phyloP scores from a whole-genome alignment of 1,139 yeast genomes.

The Kodamaea sp. region DNA sequence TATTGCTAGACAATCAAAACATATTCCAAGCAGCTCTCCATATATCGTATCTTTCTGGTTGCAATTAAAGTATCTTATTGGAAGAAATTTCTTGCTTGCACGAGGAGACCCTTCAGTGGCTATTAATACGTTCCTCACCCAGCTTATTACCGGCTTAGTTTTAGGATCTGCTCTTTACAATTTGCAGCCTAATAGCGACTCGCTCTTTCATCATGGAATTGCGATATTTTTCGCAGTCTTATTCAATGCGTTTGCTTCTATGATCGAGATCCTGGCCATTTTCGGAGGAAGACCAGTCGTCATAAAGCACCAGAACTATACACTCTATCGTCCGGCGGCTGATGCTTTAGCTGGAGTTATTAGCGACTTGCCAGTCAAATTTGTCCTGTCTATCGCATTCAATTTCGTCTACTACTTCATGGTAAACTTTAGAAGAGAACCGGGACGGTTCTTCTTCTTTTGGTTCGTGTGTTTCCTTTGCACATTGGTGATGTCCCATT shows the following conservation, averaged over 20 bases:
- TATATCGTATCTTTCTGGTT: conserved; percentile 64
- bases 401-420: conserved; percentile 66
- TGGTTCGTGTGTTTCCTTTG: conserved; percentile 53
- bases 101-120: conserved; percentile 69
- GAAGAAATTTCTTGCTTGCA: conserved; percentile 63
- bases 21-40: conserved; percentile 54
- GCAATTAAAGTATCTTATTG: conserved; percentile 63
- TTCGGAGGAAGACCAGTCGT: conserved; percentile 74
- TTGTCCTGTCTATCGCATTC: conserved; percentile 55
- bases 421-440: conserved; percentile 62
- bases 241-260: conserved; percentile 74
- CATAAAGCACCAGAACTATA: conserved; percentile 76
- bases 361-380: conserved; percentile 67
- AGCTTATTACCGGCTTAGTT: conserved; percentile 71
- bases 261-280: conserved; percentile 69
- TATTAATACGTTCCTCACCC: conserved; percentile 58
- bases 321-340: conserved; percentile 75
- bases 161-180: conserved; percentile 77
- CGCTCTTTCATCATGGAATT: conserved; percentile 70
- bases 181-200: conserved; percentile 36
- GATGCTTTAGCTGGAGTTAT: conserved; percentile 71
- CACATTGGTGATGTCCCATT: conserved; percentile 67
- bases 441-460: conserved; percentile 72
- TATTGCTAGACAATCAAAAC: conserved; percentile 57
- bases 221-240: conserved; percentile 75